Evolutionary conservation across 1,284 basidiomycete genomes (phyloP), one percentile per base, ranked within the genome.

Genomic region (Ceraceosorus guamensis): DNA sequence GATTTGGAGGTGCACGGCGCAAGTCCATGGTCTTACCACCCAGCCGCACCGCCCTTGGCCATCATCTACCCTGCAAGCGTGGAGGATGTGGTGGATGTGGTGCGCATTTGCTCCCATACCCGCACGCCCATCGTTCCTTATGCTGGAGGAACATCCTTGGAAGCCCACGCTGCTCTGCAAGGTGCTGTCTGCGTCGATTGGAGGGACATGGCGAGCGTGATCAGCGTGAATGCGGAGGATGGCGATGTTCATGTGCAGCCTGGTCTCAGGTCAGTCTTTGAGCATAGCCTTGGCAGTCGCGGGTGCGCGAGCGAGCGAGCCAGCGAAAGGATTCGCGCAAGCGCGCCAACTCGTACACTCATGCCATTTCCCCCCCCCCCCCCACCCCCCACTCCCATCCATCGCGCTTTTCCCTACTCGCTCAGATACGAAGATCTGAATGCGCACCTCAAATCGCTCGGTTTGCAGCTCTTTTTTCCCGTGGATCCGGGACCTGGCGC

Each of bases 351-450:
- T n/a, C n/a, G n/a, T n/a, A n/a, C n/a, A n/a, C n/a, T n/a, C n/a
- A n/a, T n/a, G n/a, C n/a, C n/a, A n/a, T n/a, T n/a, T n/a, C n/a
- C n/a, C n/a, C n/a, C n/a, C n/a, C n/a, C n/a, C n/a, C n/a, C n/a
- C n/a, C n/a, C n/a, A n/a, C n/a, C n/a, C n/a, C n/a, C n/a, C n/a
- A n/a, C n/a, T n/a, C n/a, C n/a, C n/a, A n/a, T n/a, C n/a, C n/a
- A n/a, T n/a, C n/a, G n/a, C n/a, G n/a, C n/a, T n/a, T n/a, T n/a
- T n/a, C n/a, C n/a, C n/a, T n/a, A n/a, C n/a, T n/a, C n/a, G n/a
- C 81, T 84, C 14, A 82, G 84, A 41, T 95, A 90, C 87, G 85
- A 91, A 79, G 86, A 88, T 24, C 81, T 96, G 46, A 96, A 96
- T 67, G 83, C 84, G 18, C 81, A 80, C 4, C 79, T 93, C 16